phyloP scores from a whole-genome alignment of 2,329 filamentous ascomycete genomes.

The Periconia sp. region DNA sequence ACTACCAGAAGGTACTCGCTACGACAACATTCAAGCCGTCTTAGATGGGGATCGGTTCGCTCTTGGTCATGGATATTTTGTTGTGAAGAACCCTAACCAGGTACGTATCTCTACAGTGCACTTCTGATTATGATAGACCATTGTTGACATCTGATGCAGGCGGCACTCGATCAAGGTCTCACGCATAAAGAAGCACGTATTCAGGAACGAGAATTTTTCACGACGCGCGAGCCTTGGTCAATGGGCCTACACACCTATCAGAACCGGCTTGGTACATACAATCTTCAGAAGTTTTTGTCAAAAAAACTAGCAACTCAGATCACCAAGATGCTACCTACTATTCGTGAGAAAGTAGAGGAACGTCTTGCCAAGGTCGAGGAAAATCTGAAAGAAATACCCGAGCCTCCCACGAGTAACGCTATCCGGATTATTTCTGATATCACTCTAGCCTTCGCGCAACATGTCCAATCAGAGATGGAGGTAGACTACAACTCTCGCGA shows the following conservation, averaged over 20 bases:
- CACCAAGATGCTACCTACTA: conserved; percentile 46
- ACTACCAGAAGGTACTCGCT: conserved; percentile 58
- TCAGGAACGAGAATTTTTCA: conserved; percentile 61
- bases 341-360: conserved; percentile 51
- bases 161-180: conserved; percentile 45
- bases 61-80: conserved; percentile 79
- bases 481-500: conserved; percentile 52
- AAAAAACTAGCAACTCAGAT: conserved; percentile 55
- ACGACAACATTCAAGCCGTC: conserved; percentile 65
- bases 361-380: conserved; percentile 60
- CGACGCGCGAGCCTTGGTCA: conserved; percentile 51
- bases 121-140: no score
- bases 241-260: conserved; percentile 46
- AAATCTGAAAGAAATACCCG: conserved; percentile 66
- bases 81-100: conserved; percentile 69
- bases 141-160: no score
- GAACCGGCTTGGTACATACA: conserved; percentile 58
- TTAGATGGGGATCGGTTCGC: conserved; percentile 66
- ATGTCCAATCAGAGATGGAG: conserved; percentile 61
- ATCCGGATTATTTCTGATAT: conserved; percentile 68
- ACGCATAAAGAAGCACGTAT: conserved; percentile 55
- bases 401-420: conserved; percentile 69
- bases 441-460: conserved; percentile 62
- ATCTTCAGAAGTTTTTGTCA: conserved; percentile 58
- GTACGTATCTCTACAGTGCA: no score